Conservation (phyloP, 495 filamentous ascomycete species). For the Aspergillus steynii region DNA sequence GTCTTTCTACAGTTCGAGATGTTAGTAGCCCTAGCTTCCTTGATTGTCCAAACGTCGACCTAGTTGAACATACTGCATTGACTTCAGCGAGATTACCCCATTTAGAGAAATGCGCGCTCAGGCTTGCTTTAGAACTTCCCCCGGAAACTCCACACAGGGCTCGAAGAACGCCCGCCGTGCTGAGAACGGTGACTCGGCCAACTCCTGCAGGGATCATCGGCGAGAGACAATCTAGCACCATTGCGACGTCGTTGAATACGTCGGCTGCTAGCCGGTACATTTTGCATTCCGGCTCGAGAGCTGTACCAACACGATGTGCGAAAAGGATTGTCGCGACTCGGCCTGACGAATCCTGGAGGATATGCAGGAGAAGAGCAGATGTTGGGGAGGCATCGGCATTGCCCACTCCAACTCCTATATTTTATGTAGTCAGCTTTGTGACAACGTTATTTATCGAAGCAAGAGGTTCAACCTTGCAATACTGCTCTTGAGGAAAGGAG, state of each 20-base stretch:
- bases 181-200: conserved; percentile 68
- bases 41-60: not conserved
- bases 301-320: conserved; percentile 78
- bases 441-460: not conserved
- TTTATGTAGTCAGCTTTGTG: conserved; percentile 6
- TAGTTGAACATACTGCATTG: conserved; percentile 67
- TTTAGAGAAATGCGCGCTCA: conserved; percentile 89
- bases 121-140: conserved; percentile 82
- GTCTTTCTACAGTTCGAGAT: conserved; percentile 62
- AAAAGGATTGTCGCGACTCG: conserved; percentile 89
- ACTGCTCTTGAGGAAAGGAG: conserved; percentile 87
- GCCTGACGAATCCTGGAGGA: conserved; percentile 82
- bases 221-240: conserved; percentile 85
- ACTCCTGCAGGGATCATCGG: conserved; percentile 69
- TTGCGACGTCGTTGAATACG: conserved; percentile 88
- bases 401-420: conserved; percentile 80
- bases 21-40: not conserved
- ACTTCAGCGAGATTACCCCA: conserved; percentile 90
- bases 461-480: conserved; percentile 64
- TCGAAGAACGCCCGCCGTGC: conserved; percentile 72
- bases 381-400: conserved; percentile 84
- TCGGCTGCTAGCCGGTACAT: conserved; percentile 89
- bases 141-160: conserved; percentile 89
- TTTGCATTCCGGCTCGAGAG: conserved; percentile 94
- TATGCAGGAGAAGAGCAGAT: conserved; percentile 79